Evolutionary conservation across 495 filamentous ascomycete genomes (phyloP).

Genomic region (Schizothecium vesticola): DNA sequence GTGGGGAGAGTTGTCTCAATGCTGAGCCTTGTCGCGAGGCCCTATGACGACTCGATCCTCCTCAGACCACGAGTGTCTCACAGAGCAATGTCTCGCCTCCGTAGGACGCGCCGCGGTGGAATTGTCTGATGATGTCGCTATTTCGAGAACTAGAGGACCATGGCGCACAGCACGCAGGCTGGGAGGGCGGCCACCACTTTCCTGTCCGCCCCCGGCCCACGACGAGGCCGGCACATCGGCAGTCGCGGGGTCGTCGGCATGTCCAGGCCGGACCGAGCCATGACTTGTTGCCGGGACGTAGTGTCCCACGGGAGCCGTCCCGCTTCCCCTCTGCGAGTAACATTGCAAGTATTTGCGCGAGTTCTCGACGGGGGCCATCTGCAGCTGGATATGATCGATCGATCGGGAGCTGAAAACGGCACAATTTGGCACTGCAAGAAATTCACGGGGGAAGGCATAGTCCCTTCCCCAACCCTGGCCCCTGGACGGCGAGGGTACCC

Average conservation of each 20-base stretch:
- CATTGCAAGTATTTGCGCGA: neutral
- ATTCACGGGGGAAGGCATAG: no score
- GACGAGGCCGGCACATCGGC: neutral
- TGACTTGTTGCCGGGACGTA: neutral
- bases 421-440: neutral
- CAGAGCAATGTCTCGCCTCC: neutral
- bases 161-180: neutral
- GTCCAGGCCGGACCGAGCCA: neutral
- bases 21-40: neutral
- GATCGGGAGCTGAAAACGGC: neutral
- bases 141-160: neutral
- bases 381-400: neutral
- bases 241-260: neutral
- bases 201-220: neutral
- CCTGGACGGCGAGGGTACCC: neutral
- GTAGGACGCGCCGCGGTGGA: neutral
- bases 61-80: neutral
- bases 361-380: neutral
- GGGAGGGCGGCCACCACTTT: neutral
- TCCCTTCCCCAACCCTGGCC: neutral
- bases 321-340: neutral
- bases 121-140: neutral
- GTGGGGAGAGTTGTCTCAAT: neutral
- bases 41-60: neutral
- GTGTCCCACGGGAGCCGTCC: neutral